A percentile compares a stretch with the other conserved stretches of the same genome.
Evolutionary conservation across 768 basidiomycete genomes (phyloP).

Genomic region (Kondoa malvinella): DNA sequence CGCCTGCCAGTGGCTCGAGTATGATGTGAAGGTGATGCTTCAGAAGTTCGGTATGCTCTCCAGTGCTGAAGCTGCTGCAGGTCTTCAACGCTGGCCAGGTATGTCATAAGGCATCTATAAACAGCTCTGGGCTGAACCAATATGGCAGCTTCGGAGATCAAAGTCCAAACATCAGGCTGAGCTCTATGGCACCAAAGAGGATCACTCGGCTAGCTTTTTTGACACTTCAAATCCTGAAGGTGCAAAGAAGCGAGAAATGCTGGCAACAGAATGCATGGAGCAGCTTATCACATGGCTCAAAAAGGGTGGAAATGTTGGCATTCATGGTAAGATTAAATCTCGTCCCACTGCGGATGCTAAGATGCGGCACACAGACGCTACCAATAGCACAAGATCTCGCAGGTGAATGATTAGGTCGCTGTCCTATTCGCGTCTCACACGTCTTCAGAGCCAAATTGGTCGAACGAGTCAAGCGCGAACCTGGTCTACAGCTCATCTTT

Average conservation of each 20-base stretch:
- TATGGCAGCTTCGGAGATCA: slow-evolving; percentile 19
- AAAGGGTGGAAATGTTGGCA: slow-evolving; percentile 84
- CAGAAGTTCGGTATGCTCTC: neutral
- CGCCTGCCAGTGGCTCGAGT: slow-evolving; percentile 74
- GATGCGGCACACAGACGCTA: slow-evolving; percentile 53
- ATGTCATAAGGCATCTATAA: slow-evolving; percentile 41
- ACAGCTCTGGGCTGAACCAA: neutral
- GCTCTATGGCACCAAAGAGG: slow-evolving; percentile 69
- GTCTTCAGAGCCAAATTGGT: slow-evolving; percentile 57
- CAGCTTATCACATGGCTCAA: slow-evolving; percentile 90
- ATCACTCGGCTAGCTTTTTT: slow-evolving; percentile 81
- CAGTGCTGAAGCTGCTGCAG: slow-evolving; percentile 32
- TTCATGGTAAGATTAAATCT: slow-evolving; percentile 52
- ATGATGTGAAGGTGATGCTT: slow-evolving; percentile 66
- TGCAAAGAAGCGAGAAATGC: slow-evolving; percentile 53
- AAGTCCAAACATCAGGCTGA: slow-evolving; percentile 65
- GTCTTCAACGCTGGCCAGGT: slow-evolving; percentile 98
- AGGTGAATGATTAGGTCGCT: slow-evolving; percentile 37
- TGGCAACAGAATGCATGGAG: slow-evolving; percentile 82
- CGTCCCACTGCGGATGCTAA: neutral
- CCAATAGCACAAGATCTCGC: slow-evolving; percentile 56
- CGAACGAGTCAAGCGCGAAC: slow-evolving; percentile 66
- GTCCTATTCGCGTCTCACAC: neutral
- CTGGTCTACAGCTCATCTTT: slow-evolving; percentile 72
- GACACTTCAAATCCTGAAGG: slow-evolving; percentile 68